These are phyloP conservation scores for Ustilago trichophora DNA, from an alignment of 1,284 basidiomycete genomes.

Conservation along the genomic window DNA sequence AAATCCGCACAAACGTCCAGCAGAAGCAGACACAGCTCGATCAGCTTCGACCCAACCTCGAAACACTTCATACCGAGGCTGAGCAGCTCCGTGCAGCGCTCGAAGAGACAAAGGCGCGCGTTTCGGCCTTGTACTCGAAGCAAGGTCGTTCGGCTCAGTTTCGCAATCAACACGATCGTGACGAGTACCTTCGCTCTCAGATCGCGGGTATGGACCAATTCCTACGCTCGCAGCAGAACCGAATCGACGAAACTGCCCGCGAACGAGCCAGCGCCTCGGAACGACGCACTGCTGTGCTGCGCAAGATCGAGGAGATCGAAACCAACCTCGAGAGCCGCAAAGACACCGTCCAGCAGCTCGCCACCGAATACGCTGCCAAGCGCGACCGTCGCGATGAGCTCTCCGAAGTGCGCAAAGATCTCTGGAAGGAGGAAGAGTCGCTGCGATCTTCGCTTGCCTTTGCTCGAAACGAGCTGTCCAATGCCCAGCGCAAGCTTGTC, in stretches of 20 bases:
- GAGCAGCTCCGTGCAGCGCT: constrained; percentile 72
- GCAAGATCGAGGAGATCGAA: constrained; percentile 79
- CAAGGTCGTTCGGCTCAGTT: constrained; percentile 61
- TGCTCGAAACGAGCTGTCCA: constrained; percentile 81
- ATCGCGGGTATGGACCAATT: constrained; percentile 46
- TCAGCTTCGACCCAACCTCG: constrained; percentile 76
- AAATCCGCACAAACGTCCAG: constrained; percentile 39
- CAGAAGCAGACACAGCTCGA: constrained; percentile 42
- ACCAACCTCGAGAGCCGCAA: constrained; percentile 73
- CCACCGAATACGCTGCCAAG: constrained; percentile 46
- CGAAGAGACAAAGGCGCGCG: constrained; percentile 54
- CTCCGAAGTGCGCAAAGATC: constrained; percentile 66
- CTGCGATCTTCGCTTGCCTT: constrained; percentile 79
- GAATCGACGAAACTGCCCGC: constrained; percentile 40
- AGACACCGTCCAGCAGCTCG: constrained; percentile 40
- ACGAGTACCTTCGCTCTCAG: constrained; percentile 55
- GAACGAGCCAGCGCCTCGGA: constrained; percentile 31
- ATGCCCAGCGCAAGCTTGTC: constrained; percentile 80
- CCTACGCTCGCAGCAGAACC: constrained; percentile 31
- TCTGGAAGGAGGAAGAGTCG: constrained; percentile 79
- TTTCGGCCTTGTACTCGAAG: constrained; percentile 60
- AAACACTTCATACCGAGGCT: constrained; percentile 73
- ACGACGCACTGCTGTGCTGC: constrained; percentile 63
- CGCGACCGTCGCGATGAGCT: constrained; percentile 65
- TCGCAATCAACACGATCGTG: constrained; percentile 54